phyloP scores from a whole-genome alignment of 2,329 filamentous ascomycete genomes.

The Beauveria brongniartii region DNA sequence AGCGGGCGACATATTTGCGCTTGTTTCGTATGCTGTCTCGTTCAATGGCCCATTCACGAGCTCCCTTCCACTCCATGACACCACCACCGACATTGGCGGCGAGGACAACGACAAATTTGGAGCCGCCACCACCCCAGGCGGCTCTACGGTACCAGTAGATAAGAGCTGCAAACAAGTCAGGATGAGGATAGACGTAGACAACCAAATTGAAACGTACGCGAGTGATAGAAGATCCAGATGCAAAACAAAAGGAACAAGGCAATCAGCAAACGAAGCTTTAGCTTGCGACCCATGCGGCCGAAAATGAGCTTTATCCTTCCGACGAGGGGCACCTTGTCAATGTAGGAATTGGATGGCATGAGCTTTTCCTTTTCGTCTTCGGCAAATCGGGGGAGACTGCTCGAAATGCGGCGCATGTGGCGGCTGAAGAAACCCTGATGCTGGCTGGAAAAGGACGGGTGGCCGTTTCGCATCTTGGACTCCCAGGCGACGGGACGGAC shows the following conservation, averaged over 20 bases:
- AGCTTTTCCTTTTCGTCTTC: constrained; percentile 68
- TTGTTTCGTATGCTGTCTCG: constrained; percentile 95
- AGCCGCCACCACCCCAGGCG: constrained; percentile 68
- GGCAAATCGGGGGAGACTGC: constrained; percentile 67
- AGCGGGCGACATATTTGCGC: constrained; percentile 72
- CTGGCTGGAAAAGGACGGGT: constrained; percentile 70
- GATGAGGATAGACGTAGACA: not conserved
- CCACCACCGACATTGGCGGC: constrained; percentile 92
- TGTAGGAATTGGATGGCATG: constrained; percentile 48
- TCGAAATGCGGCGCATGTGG: constrained; percentile 74
- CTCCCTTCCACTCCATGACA: constrained; percentile 98
- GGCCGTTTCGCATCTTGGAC: constrained; percentile 69
- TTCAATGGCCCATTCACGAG: constrained; percentile 96
- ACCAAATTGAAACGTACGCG: constrained; percentile 49
- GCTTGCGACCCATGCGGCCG: constrained; percentile 52
- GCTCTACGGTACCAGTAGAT: constrained; percentile 62
- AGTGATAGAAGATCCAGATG: constrained; percentile 60
- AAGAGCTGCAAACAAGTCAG: constrained; percentile 36
- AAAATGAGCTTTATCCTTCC: constrained; percentile 38
- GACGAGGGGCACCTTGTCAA: constrained; percentile 36
- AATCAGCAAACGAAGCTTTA: constrained; percentile 55
- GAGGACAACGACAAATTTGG: constrained; percentile 87
- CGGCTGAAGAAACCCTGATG: constrained; percentile 83
- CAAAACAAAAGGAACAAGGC: constrained; percentile 51
- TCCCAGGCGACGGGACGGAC: constrained; percentile 65